Base-by-base conservation (phyloP, 2,329 filamentous ascomycete genomes). In the Arthrobotrys iridis region DNA sequence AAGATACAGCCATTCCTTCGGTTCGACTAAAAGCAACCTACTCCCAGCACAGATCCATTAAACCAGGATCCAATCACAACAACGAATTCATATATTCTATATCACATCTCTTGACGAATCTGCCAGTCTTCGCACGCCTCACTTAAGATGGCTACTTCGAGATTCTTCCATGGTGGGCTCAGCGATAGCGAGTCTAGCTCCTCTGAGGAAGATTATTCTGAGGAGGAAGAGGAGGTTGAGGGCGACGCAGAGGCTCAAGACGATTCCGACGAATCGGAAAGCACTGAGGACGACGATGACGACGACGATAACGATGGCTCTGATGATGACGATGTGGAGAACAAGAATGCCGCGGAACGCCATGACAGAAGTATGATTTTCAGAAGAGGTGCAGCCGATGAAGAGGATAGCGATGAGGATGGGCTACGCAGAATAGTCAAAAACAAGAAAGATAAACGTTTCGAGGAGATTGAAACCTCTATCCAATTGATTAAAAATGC, bases 161-260 rank as follows among this genome's bases (percentile, higher is more conserved):
- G 93, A 86, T 99, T 98, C 85, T 98, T 98, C 88, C 91, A 93
- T 84, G 91, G 91, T 83, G 91, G 90, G 81, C 86, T 88, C 86
- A 93, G 96, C 85, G 97, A 93, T 89, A 97, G 94, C 82, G 93
- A 97, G 85, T 93, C 89, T 86, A 93, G 92, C 87, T 96, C 93
- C 78, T 88, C 87, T 81, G 94, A 97, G 80, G 94, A 98, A 87
- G 93, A 98, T 84, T 90, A 97, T 84, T 96, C 96, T 89, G 88
- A 87, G 80, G 90, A 90, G 80, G 89, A 89, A 83, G 91, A 92
- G 82, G 87, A 89, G 81, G 82, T 22, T 6, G 84, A 89, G 78
- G 84, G 88, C 80, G 83, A 85, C 70, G 13, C 55, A n/a, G 41
- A 59, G 15, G 30, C 18, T 20, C 30, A 68, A 28, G 52, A 43